Conservation (phyloP, 345 rosid species). For the Populus euphratica region DNA sequence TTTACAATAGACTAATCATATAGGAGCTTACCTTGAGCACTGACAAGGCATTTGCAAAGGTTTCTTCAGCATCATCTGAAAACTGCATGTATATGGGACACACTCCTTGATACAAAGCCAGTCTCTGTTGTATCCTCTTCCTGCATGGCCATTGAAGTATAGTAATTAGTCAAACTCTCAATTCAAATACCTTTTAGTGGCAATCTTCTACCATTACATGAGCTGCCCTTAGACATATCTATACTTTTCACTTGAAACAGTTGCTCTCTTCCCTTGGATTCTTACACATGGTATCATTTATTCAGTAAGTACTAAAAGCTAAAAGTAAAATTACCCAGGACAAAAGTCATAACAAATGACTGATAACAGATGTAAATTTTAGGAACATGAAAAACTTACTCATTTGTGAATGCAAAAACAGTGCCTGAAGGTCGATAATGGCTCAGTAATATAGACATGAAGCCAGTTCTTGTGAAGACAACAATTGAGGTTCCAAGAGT, state of each 20-base stretch:
- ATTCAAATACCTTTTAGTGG: neutral
- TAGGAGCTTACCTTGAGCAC: constrained; percentile 55
- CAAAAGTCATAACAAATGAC: constrained; percentile 1
- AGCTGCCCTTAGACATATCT: neutral
- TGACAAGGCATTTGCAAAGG: constrained; percentile 68
- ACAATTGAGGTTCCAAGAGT: constrained; percentile 93
- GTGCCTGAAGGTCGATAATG: constrained; percentile 98
- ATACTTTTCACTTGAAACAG: too few relatives aligned
- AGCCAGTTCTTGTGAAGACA: constrained; percentile 96
- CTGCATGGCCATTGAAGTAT: constrained; percentile 40
- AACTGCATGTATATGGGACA: constrained; percentile 90
- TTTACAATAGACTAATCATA: neutral
- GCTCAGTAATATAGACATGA: constrained; percentile 88
- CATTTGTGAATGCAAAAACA: constrained; percentile 84
- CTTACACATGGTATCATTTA: too few relatives aligned
- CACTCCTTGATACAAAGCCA: constrained; percentile 93
- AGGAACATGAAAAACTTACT: constrained; percentile 44
- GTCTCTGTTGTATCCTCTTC: constrained; percentile 77
- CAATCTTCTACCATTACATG: neutral
- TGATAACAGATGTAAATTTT: neutral
- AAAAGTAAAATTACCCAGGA: neutral
- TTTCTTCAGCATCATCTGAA: constrained; percentile 90
- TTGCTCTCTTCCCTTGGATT: neutral
- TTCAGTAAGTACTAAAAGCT: too few relatives aligned
- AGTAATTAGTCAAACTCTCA: constrained; percentile 5